These are phyloP conservation scores for Leccinum boreale DNA, from an alignment of 768 basidiomycete genomes.

Conservation along the genomic window DNA sequence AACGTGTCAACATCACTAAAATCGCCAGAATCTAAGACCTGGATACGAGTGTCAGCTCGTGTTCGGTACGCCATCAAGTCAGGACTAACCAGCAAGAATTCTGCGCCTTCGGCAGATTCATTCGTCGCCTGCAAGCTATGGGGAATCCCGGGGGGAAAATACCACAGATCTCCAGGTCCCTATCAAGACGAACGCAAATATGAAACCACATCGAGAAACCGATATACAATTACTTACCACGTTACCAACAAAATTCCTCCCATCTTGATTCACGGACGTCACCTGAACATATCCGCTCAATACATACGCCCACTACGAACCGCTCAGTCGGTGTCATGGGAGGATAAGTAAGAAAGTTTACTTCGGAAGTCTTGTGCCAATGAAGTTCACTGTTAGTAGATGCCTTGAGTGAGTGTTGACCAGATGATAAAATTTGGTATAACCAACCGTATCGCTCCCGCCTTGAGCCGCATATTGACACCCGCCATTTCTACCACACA, in stretches of 20 bases:
- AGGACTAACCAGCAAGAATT: slow-evolving; percentile 43
- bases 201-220: background rate
- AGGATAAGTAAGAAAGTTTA: background rate
- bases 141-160: slow-evolving; percentile 51
- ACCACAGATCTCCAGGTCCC: slow-evolving; percentile 48
- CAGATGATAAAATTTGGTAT: too few species aligned
- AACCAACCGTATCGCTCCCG: slow-evolving; percentile 36
- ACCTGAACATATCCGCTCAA: slow-evolving; percentile 42
- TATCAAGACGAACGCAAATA: slow-evolving; percentile 19
- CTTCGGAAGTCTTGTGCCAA: slow-evolving; percentile 38
- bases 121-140: slow-evolving; percentile 52
- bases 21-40: slow-evolving; percentile 33
- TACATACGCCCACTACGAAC: slow-evolving; percentile 46
- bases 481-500: slow-evolving; percentile 10
- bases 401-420: background rate
- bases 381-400: slow-evolving; percentile 35
- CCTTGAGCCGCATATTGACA: slow-evolving; percentile 39
- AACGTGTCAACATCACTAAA: slow-evolving; percentile 57
- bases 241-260: slow-evolving; percentile 44
- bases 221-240: slow-evolving; percentile 33
- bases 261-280: slow-evolving; percentile 45
- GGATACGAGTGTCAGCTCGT: background rate
- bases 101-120: slow-evolving; percentile 39
- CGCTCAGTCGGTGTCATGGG: background rate
- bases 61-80: background rate